Base-by-base conservation (phyloP, 2,329 filamentous ascomycete genomes). In the Dendryphion nanum region DNA sequence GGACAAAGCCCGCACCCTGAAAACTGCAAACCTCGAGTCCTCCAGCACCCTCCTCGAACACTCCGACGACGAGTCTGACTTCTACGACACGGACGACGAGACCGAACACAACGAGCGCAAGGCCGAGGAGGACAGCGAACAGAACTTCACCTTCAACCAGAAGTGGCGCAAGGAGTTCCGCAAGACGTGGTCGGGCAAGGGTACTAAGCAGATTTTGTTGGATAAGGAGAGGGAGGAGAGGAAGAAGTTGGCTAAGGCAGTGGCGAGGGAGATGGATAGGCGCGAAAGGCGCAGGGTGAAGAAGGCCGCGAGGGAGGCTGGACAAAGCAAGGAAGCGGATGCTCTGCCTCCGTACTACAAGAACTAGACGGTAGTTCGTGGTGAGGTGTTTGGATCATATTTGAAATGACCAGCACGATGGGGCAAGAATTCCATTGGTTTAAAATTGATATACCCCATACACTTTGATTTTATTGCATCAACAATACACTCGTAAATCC, bases 1-100 rank as follows among this genome's bases (percentile, higher is more conserved):
- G 57, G 56, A 61, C 43, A 55, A 53, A 26, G 41, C 44, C 20
- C 55, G 56, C 41, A 59, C 50, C 33, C 50, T 53, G 41, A 44
- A 45, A 18, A 33, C 42, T 35, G 43, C 53, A 30, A 46, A 45
- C 15, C 51, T 55, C 34, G 57, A 61, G 30, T 44, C 50, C 3
- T 44, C 43, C 8, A 39, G 40, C 8, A 48, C 51, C 3, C 37
- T 56, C 18, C 38, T 33, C 13, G 23, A 41, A 13, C 45, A 51
- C 10, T 12, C 15, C 17, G 45, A 49, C 21, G 51, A 53, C 20
- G 51, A 55, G 6, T 49, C 47, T 30, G 57, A 59, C 35, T 59
- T 52, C 40, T 44, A 51, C 41, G 55, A 61, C 46, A 59, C 56
- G 17, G 56, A 61, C 10, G 57, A 61, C 31, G 57, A 61, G 42